Base-by-base conservation (phyloP, 2,329 filamentous ascomycete species). In the Hyphodiscus sp. region DNA sequence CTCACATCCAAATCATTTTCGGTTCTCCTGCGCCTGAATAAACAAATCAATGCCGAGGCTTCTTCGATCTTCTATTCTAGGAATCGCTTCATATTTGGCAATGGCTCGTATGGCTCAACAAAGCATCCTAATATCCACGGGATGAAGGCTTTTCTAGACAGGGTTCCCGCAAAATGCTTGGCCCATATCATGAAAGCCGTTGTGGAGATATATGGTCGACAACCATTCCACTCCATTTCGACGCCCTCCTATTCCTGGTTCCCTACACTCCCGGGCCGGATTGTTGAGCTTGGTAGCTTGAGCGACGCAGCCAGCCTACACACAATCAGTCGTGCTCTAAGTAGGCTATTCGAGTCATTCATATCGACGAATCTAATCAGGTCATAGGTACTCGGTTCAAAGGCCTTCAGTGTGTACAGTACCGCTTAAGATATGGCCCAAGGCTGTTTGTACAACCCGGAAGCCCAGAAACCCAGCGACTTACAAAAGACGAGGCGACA, bases 11-110 rank as follows among this genome's bases (percentile, higher is more conserved):
- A 30, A 41, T 23, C 45, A 19, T 48, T 48, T 10, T 18, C 33
- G 16, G 20, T n/a, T 18, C 45, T 52, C 30, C 50, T 52, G 2
- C 29, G 38, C 18, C 33, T 52, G 13, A 52, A 49, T 41, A 52
- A 50, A 47, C 43, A 50, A 20, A 29, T 53, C 42, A 30, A 42
- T 23, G 18, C 29, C 16, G 46, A 49, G 49, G 44, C 44, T 19
- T 11, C 16, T 30, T 6, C 2, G 3, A 49, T 50, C 23, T 46
- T 53, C 20, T 53, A 46, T 26, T 42, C 51, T 18, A 19, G 20
- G 11, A 50, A 50, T 38, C 20, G 18, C 16, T 53, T 50, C 18
- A 16, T 42, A 5, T 11, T 50, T 13, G 52, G 52, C 13, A 47
- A 45, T 20, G 47, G 52, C 13, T 2, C 29, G 7, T 53, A n/a